Conservation (phyloP, 176 grass and related monocot genomes). For the Lolium rigidum region DNA sequence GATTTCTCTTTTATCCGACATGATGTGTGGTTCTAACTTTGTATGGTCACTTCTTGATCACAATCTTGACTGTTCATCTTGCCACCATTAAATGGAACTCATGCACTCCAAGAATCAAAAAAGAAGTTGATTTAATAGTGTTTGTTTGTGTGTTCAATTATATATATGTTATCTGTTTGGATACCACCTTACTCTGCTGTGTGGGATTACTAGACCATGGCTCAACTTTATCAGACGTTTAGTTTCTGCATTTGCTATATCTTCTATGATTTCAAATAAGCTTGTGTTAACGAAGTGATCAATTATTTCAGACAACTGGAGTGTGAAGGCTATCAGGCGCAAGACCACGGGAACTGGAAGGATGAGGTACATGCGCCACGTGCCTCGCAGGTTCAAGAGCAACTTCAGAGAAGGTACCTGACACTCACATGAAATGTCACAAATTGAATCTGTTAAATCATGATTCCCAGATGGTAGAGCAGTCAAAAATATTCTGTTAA, state of each 20-base stretch:
- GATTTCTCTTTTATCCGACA: not conserved
- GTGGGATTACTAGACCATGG: not conserved
- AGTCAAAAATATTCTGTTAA: not conserved
- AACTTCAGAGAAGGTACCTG: conserved; percentile 83
- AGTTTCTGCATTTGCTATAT: no score
- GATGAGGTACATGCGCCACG: conserved; percentile 88
- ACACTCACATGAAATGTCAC: not conserved
- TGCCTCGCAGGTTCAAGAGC: conserved; percentile 79
- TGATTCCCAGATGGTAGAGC: no score
- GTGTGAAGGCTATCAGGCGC: conserved; percentile 86
- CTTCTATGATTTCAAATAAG: not conserved
- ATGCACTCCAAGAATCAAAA: not conserved
- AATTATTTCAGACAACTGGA: conserved; percentile 75
- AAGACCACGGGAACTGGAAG: conserved; percentile 85
- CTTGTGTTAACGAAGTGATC: not conserved
- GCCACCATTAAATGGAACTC: not conserved
- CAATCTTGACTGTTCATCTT: not conserved
- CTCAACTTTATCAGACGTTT: not conserved
- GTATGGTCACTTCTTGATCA: not conserved
- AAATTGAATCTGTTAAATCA: not conserved
- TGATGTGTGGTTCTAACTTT: not conserved
- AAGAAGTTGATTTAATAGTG: not conserved
- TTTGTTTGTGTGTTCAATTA: not conserved
- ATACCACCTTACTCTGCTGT: not conserved
- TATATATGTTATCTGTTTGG: not conserved